Conservation (phyloP, 2,329 filamentous ascomycete genomes). For the Amesomyces nigricolor region DNA sequence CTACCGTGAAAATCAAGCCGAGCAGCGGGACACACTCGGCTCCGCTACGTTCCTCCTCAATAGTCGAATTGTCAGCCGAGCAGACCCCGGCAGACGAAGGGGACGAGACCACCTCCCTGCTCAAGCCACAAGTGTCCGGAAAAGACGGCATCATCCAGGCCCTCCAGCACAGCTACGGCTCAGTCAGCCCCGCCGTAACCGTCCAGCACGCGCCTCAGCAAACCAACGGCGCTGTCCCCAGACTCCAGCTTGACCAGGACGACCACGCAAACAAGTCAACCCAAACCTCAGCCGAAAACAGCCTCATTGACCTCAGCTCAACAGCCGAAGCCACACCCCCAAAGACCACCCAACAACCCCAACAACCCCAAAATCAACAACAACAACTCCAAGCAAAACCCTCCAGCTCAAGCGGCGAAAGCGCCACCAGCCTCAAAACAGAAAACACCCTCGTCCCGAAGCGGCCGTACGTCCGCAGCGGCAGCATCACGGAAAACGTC, state of each 20-base stretch:
- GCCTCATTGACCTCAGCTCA: constrained; percentile 7
- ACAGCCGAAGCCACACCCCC: background rate
- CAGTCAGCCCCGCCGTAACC: constrained; percentile 29
- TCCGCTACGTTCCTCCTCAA: constrained; percentile 22
- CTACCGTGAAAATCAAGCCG: constrained; percentile 63
- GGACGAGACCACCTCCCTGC: constrained; percentile 40
- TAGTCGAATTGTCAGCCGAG: constrained; percentile 16
- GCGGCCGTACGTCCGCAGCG: constrained; percentile 54
- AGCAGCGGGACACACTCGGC: constrained; percentile 26
- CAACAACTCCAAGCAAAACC: background rate
- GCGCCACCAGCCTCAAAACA: constrained; percentile 14
- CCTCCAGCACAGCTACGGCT: constrained; percentile 50
- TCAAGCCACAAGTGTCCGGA: constrained; percentile 49
- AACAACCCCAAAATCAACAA: background rate
- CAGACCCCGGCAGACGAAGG: constrained; percentile 21
- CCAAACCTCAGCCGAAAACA: constrained; percentile 17
- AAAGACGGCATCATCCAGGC: constrained; percentile 63
- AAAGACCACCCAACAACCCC: constrained; percentile 5
- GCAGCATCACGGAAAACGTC: constrained; percentile 75
- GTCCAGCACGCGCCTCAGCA: constrained; percentile 24
- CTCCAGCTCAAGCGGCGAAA: constrained; percentile 22
- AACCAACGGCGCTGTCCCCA: constrained; percentile 22
- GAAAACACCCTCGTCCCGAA: constrained; percentile 17
- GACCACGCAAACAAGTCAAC: constrained; percentile 27
- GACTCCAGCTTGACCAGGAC: constrained; percentile 16